phyloP scores from a whole-genome alignment of 768 basidiomycete genomes.

The Exsudoporus frostii region DNA sequence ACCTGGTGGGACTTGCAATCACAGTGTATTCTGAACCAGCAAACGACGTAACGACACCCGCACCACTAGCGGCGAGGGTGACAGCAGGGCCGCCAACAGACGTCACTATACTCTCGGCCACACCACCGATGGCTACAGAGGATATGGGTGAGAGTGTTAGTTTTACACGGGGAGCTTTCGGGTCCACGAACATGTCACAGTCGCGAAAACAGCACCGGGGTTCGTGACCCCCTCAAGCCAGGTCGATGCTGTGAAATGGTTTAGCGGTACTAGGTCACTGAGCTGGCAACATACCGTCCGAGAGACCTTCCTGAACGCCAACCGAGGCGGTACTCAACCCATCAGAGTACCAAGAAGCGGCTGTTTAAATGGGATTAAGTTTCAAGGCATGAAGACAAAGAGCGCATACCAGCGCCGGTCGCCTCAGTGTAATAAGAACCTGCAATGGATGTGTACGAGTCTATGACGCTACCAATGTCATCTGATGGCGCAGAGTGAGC shows the following conservation, averaged over 20 bases:
- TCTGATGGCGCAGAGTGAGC: slow-evolving; percentile 7
- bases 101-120: slow-evolving; percentile 52
- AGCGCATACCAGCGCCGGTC: slow-evolving; percentile 23
- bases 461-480: slow-evolving; percentile 38
- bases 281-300: slow-evolving; percentile 10
- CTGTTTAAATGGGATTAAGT: slow-evolving; percentile 1
- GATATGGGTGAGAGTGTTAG: not conserved
- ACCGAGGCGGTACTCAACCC: slow-evolving; percentile 17
- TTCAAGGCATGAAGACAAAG: not conserved
- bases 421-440: slow-evolving; percentile 31
- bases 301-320: slow-evolving; percentile 15
- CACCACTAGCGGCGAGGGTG: slow-evolving; percentile 49
- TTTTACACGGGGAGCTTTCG: not conserved
- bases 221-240: slow-evolving; percentile 4
- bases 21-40: slow-evolving; percentile 54
- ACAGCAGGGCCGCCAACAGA: slow-evolving; percentile 56
- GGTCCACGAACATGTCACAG: slow-evolving; percentile 26
- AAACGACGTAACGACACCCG: slow-evolving; percentile 44
- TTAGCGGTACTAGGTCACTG: not conserved
- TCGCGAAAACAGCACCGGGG: slow-evolving; percentile 6
- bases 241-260: slow-evolving; percentile 16
- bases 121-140: slow-evolving; percentile 49
- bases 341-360: slow-evolving; percentile 14
- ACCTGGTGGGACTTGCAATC: slow-evolving; percentile 27
- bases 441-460: slow-evolving; percentile 37